Conservation (phyloP, 2,329 filamentous ascomycete species). For the Fusarium xylarioides region DNA sequence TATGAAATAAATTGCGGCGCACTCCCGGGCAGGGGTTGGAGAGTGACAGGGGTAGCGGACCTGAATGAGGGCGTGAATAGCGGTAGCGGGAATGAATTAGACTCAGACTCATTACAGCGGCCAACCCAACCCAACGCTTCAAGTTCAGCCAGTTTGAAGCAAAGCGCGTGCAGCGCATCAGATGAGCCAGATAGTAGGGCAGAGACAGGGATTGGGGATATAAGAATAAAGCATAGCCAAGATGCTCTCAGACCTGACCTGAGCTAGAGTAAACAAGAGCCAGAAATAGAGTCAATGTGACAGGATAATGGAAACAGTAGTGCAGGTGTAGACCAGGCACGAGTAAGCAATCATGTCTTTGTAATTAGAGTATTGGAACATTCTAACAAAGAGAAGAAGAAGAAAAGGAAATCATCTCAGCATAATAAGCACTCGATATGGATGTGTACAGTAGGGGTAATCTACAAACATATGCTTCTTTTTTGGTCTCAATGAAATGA, state of each 20-base stretch:
- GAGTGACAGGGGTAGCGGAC: constrained; percentile 20
- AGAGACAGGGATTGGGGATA: constrained; percentile 21
- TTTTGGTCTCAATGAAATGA: background rate
- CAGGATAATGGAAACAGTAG: constrained; percentile 22
- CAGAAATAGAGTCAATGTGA: constrained; percentile 33
- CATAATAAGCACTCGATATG: background rate
- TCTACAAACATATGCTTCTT: background rate
- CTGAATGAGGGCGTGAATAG: constrained; percentile 29
- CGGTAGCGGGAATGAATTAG: constrained; percentile 20
- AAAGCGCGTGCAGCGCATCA: constrained; percentile 18
- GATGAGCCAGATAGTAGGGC: background rate
- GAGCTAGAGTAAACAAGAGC: constrained; percentile 13
- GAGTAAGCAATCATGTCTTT: background rate
- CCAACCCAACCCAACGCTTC: constrained; percentile 33
- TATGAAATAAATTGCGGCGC: constrained; percentile 13
- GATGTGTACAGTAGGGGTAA: background rate
- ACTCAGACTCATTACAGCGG: constrained; percentile 31
- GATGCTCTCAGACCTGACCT: constrained; percentile 17
- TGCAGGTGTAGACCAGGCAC: constrained; percentile 8
- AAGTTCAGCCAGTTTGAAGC: constrained; percentile 12
- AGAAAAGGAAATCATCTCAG: background rate
- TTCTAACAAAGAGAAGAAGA: constrained; percentile 27
- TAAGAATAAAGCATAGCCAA: constrained; percentile 18
- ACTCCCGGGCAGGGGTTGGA: constrained; percentile 28
- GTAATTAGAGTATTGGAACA: constrained; percentile 5